Base-by-base conservation (phyloP, 2,329 filamentous ascomycete genomes). In the Talaromyces sp. region DNA sequence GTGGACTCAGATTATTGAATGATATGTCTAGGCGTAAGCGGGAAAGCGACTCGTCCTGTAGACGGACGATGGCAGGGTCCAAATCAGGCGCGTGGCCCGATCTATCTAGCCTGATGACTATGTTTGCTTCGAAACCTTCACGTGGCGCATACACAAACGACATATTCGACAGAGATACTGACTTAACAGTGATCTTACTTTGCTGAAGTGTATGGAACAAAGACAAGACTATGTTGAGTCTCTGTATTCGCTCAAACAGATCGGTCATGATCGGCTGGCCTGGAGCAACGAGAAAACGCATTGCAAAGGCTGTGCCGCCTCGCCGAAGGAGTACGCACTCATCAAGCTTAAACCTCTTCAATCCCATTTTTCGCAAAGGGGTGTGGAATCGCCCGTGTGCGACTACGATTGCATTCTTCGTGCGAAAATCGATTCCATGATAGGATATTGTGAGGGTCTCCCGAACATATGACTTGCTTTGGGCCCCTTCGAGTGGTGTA, bases 401-500 rank as follows among this genome's bases (percentile, higher is more conserved):
- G 56, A 79, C 70, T 11, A 79, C 67, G 24, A 75, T 74, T 39
- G 72, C 74, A 57, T 66, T 68, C n/a, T 74, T 71, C 22, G 69
- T 73, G 39, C 69, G 69, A 49, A 66, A 70, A 65, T 80, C 76
- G 27, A 79, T 70, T 45, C 78, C 78, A 62, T 75, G 70, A 64
- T 78, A 80, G 16, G 73, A 71, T 39, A 80, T 70, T 27, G 74
- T 72, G 65, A 80, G 63, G 8, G 76, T 77, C 39, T 76, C 71
- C 57, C 72, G 74, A 8, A 80, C 65, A 39, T 74, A 70, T 37
- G 70, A 66, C 61, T 71, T 73, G 43, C 65, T 73, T 24, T 70
- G 70, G 16, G 72, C 50, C 2, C 70, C 70, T 39, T 68, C 63
- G 31, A 74, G 74, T 41, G 74, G 67, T 27, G 68, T 63, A 64